These are phyloP conservation scores for Hagleromyces aurorensis DNA, from an alignment of 805 yeast species.

Conservation along the genomic window DNA sequence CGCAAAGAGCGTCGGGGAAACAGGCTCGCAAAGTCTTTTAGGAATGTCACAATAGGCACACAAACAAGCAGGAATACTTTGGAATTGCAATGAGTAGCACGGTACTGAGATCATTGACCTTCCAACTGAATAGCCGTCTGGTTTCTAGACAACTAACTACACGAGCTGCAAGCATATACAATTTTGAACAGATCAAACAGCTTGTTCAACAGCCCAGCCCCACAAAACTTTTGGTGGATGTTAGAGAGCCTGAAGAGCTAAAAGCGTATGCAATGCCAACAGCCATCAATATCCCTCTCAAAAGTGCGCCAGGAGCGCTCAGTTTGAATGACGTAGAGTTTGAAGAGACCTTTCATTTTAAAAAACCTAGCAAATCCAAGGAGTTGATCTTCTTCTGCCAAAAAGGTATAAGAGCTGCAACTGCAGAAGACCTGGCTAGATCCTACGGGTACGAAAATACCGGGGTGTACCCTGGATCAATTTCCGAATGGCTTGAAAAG, in stretches of 20 bases:
- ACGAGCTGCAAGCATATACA: slow-evolving; percentile 39
- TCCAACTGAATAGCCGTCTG: too few species aligned
- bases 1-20: too few species aligned
- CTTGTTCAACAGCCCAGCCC: slow-evolving; percentile 41
- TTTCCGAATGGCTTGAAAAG: slow-evolving; percentile 65
- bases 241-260: slow-evolving; percentile 82
- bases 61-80: too few species aligned
- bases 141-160: slow-evolving; percentile 13
- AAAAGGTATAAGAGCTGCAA: slow-evolving; percentile 85
- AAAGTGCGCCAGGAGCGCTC: slow-evolving; percentile 87
- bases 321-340: slow-evolving; percentile 75
- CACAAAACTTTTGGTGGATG: slow-evolving; percentile 65
- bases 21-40: too few species aligned
- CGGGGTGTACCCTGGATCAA: slow-evolving; percentile 82
- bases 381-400: slow-evolving; percentile 85
- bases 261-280: slow-evolving; percentile 70
- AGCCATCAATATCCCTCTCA: slow-evolving; percentile 82
- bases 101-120: too few species aligned
- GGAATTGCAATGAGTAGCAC: too few species aligned
- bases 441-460: slow-evolving; percentile 82
- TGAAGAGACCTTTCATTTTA: slow-evolving; percentile 68
- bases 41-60: too few species aligned
- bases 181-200: slow-evolving; percentile 42
- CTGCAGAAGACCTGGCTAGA: slow-evolving; percentile 85
- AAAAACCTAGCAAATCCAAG: slow-evolving; percentile 63